Percentiles rank a stretch among this genome's conserved stretches.
Conservation (phyloP, 116 monocot genomes). For the Cymodocea nodosa region DNA sequence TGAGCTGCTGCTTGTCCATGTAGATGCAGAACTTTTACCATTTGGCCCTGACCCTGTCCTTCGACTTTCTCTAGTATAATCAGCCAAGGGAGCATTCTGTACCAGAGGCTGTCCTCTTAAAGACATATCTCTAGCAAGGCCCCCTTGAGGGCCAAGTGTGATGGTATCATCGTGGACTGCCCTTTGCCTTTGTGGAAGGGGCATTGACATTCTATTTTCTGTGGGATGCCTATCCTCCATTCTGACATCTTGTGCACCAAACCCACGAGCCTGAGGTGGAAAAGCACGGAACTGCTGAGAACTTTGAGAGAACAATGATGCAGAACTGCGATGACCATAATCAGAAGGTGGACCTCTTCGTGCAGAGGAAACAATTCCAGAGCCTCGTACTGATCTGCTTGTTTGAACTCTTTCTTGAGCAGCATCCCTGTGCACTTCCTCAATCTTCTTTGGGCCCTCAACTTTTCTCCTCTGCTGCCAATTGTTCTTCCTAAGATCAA, state of each 20-base stretch:
- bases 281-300: constrained; percentile 40
- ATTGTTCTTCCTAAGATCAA: constrained; percentile 80
- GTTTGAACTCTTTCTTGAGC: constrained; percentile 79
- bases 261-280: constrained; percentile 26
- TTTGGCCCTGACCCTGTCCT: constrained; percentile 30
- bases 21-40: constrained; percentile 18
- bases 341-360: constrained; percentile 51
- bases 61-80: constrained; percentile 16
- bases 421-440: constrained; percentile 85
- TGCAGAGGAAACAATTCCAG: constrained; percentile 33
- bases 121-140: constrained; percentile 77
- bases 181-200: constrained; percentile 68
- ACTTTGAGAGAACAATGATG: constrained; percentile 26
- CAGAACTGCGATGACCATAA: constrained; percentile 35
- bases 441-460: constrained; percentile 96
- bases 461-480: constrained; percentile 93
- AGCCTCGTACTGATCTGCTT: constrained; percentile 45
- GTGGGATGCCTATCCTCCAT: constrained; percentile 44
- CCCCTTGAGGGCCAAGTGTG: constrained; percentile 81
- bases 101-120: constrained; percentile 47
- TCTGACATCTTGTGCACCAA: constrained; percentile 48
- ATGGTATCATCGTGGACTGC: constrained; percentile 35
- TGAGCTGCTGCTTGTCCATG: not conserved
- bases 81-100: constrained; percentile 19
- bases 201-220: constrained; percentile 45